phyloP scores from a whole-genome alignment of 768 basidiomycete genomes.

The Leccinum sublutescens region DNA sequence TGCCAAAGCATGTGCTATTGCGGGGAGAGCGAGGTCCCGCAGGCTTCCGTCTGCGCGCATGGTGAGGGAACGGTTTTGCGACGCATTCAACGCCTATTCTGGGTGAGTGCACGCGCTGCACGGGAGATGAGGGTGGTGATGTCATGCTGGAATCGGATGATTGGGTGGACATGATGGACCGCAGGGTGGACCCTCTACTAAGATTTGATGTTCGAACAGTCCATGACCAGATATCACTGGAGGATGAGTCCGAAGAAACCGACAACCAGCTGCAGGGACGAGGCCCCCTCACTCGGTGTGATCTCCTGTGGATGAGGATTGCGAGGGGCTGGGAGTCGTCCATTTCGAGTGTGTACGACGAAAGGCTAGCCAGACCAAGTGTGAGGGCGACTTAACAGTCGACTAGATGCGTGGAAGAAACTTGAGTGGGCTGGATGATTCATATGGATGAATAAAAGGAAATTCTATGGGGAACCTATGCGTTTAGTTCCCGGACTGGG shows the following conservation, averaged over 20 bases:
- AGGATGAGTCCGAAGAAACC: slow-evolving; percentile 13
- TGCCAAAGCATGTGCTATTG: slow-evolving; percentile 1
- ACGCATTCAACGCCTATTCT: slow-evolving; percentile 5
- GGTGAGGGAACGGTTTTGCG: background rate
- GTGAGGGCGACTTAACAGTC: background rate
- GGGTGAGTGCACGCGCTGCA: slow-evolving; percentile 6
- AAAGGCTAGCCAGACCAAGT: background rate
- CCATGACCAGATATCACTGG: slow-evolving; percentile 23
- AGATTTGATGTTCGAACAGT: slow-evolving; percentile 3
- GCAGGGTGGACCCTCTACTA: slow-evolving; percentile 15
- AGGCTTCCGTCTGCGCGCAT: slow-evolving; percentile 22
- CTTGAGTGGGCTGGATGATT: slow-evolving; percentile 2
- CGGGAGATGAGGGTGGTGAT: slow-evolving; percentile 14
- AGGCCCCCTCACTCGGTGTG: slow-evolving; percentile 26
- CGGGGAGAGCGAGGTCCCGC: slow-evolving; percentile 27
- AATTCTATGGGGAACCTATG: background rate
- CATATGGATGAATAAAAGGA: slow-evolving; percentile 25
- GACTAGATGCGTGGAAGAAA: slow-evolving; percentile 3
- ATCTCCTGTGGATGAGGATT: slow-evolving; percentile 7
- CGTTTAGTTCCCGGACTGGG: slow-evolving; percentile 2
- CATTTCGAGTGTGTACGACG: slow-evolving; percentile 9
- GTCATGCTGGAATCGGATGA: slow-evolving; percentile 15
- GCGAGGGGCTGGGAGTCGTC: slow-evolving; percentile 9
- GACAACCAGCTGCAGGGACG: slow-evolving; percentile 30
- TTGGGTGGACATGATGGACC: slow-evolving; percentile 14